Percentiles rank a stretch among this genome's conserved stretches.
phyloP scores from a whole-genome alignment of 257 asterid genomes.

The Solanum phureja region DNA sequence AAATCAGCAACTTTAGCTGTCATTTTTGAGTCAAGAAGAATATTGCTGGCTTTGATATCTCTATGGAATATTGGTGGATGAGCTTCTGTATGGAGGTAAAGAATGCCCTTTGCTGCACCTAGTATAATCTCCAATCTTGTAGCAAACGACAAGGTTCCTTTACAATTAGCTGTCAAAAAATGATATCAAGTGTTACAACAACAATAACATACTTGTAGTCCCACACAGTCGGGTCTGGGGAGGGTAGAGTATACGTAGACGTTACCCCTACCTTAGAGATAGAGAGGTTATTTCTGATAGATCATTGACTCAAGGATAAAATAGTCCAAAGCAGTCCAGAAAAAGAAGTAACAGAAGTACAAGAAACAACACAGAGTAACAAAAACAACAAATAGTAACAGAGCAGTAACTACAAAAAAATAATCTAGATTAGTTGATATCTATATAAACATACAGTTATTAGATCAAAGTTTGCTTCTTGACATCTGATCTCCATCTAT shows the following conservation, averaged over 20 bases:
- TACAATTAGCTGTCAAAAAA: slow-evolving; percentile 31
- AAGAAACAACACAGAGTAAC: neutral
- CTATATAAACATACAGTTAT: neutral
- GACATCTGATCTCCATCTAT: neutral
- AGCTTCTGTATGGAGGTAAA: slow-evolving; percentile 91
- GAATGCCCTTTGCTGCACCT: slow-evolving; percentile 74
- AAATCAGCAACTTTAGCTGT: slow-evolving; percentile 88
- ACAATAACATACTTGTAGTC: neutral
- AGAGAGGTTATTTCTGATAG: neutral
- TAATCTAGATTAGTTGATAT: neutral
- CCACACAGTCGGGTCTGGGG: neutral
- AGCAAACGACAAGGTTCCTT: slow-evolving; percentile 38
- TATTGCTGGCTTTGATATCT: slow-evolving; percentile 82
- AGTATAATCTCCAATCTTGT: slow-evolving; percentile 57
- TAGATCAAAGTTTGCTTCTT: neutral
- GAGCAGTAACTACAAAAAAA: neutral
- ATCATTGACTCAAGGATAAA: accelerated
- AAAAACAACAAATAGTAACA: neutral
- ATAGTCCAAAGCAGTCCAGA: neutral
- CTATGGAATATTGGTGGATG: slow-evolving; percentile 87
- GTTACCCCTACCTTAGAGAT: neutral
- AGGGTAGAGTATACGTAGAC: neutral
- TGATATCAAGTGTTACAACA: neutral
- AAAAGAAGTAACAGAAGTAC: neutral
- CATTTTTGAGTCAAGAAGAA: slow-evolving; percentile 60